These are phyloP conservation scores for Nitzschia inconspicua DNA, from an alignment of 108 stramenopile genomes.

Conservation along the genomic window DNA sequence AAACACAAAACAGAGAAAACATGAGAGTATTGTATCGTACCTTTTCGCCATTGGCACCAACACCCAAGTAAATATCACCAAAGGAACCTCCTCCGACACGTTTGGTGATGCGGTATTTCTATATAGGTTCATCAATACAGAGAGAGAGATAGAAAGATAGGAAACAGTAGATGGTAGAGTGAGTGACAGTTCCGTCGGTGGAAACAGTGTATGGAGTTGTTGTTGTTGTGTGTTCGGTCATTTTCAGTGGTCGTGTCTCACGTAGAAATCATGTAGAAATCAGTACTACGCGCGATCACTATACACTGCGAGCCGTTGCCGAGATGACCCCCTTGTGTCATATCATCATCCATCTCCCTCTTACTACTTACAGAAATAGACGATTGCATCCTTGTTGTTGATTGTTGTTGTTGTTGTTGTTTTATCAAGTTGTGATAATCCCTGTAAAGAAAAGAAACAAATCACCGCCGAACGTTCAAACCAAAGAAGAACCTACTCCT, in stretches of 20 bases:
- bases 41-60: conserved; percentile 86
- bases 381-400: conserved; percentile 36
- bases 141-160: background rate
- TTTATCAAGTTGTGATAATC: background rate
- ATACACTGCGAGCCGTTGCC: background rate
- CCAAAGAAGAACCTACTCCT: no score
- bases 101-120: conserved; percentile 97
- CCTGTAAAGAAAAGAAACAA: background rate
- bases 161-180: background rate
- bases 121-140: background rate
- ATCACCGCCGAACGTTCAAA: no score
- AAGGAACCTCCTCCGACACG: conserved; percentile 99
- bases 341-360: background rate
- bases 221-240: background rate
- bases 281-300: background rate
- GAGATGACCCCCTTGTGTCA: background rate
- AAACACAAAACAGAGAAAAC: background rate
- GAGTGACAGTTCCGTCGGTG: background rate
- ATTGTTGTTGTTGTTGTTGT: background rate
- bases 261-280: conserved; percentile 1
- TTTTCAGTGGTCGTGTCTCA: background rate
- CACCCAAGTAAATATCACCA: conserved; percentile 97
- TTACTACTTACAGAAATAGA: conserved; percentile 42
- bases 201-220: background rate
- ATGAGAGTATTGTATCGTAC: conserved; percentile 10